These are phyloP conservation scores for Curvularia hawaiiensis DNA, from an alignment of 2,329 filamentous ascomycete genomes.

Conservation along the genomic window DNA sequence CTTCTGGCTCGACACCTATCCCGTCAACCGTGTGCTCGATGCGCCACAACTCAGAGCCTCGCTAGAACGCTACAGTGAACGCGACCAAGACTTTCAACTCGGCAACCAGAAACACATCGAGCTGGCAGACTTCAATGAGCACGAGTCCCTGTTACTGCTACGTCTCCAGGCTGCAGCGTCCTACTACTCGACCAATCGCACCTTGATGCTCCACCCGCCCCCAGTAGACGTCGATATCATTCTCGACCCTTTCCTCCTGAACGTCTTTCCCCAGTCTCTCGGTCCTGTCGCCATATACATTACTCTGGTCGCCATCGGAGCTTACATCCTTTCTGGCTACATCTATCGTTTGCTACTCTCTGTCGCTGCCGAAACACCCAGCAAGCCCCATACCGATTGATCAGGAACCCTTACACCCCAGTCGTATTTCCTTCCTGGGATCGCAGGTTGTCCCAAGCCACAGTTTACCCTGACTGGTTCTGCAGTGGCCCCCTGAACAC, in stretches of 20 bases:
- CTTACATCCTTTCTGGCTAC: constrained; percentile 57
- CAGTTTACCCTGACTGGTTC: neutral
- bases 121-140: constrained; percentile 8
- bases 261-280: constrained; percentile 79
- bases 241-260: constrained; percentile 83
- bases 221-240: constrained; percentile 80
- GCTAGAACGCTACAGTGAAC: constrained; percentile 65
- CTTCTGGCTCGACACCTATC: constrained; percentile 72
- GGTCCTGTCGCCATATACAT: constrained; percentile 74
- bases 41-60: constrained; percentile 68
- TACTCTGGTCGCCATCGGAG: constrained; percentile 60
- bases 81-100: constrained; percentile 47
- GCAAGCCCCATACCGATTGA: constrained; percentile 44
- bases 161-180: constrained; percentile 78
- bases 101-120: constrained; percentile 8
- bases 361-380: constrained; percentile 22
- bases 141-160: constrained; percentile 69
- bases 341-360: constrained; percentile 45
- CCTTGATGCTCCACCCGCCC: constrained; percentile 75
- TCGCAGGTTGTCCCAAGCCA: neutral
- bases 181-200: constrained; percentile 77
- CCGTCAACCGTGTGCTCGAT: constrained; percentile 65
- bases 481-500: neutral
- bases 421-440: neutral
- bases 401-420: neutral